Conservation (phyloP, 1,139 yeast genomes). For the Blastobotrys illinoisensis region DNA sequence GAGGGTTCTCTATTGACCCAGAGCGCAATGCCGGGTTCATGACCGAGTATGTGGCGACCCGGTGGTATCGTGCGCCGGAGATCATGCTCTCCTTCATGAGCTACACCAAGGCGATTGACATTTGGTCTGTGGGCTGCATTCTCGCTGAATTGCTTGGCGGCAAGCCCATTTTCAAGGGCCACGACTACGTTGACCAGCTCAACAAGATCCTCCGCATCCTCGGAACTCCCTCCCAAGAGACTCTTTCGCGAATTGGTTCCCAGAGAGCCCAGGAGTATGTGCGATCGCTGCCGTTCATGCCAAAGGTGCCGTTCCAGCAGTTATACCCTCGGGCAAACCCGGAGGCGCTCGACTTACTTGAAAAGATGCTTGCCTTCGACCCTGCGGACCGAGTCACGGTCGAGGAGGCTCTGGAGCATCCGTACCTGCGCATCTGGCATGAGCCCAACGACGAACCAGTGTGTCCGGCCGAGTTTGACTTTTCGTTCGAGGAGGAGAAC, state of each 20-base stretch:
- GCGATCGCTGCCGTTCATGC: conserved; percentile 75
- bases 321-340: conserved; percentile 84
- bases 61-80: conserved; percentile 99
- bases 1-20: conserved; percentile 85
- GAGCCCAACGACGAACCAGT: conserved; percentile 93
- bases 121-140: conserved; percentile 97
- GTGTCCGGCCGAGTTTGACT: conserved; percentile 79
- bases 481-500: conserved; percentile 80
- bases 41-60: conserved; percentile 95
- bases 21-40: conserved; percentile 84
- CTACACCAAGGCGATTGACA: conserved; percentile 91
- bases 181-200: conserved; percentile 92
- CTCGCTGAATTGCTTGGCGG: conserved; percentile 91
- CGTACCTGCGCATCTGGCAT: conserved; percentile 89
- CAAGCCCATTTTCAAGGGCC: conserved; percentile 86
- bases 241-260: conserved; percentile 78
- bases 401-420: conserved; percentile 83
- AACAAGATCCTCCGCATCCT: conserved; percentile 78
- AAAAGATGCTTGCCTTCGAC: conserved; percentile 78
- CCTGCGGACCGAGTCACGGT: conserved; percentile 85
- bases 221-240: conserved; percentile 88
- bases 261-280: conserved; percentile 90
- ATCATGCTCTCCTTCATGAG: conserved; percentile 90
- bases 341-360: conserved; percentile 75
- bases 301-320: conserved; percentile 67